These are phyloP conservation scores for Coemansia aciculifera DNA, from an alignment of 192 early-diverging fungal genomes.

Conservation along the genomic window DNA sequence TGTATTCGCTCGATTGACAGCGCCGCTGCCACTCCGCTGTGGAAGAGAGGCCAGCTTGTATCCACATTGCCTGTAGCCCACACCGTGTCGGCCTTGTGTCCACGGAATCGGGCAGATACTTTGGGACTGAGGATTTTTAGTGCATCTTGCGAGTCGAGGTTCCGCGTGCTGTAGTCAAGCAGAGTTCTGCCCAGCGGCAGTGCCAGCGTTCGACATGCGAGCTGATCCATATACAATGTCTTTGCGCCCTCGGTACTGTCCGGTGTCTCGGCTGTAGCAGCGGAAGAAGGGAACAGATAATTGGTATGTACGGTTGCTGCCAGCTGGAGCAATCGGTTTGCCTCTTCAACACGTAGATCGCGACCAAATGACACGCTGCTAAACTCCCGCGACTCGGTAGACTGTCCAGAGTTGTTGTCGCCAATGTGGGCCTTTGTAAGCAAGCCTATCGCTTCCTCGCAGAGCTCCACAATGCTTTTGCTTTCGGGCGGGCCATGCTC, in stretches of 20 bases:
- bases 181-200: constrained; percentile 68
- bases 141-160: constrained; percentile 57
- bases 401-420: not conserved
- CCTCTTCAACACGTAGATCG: constrained; percentile 46
- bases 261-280: not conserved
- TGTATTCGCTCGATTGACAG: constrained; percentile 64
- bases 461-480: constrained; percentile 20
- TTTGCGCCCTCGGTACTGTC: constrained; percentile 19
- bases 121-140: constrained; percentile 61
- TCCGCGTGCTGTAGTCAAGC: constrained; percentile 64
- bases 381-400: constrained; percentile 22
- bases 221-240: constrained; percentile 21
- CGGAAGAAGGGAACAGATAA: not conserved
- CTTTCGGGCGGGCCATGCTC: constrained; percentile 7
- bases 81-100: constrained; percentile 51
- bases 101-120: constrained; percentile 66
- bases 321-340: constrained; percentile 23
- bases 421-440: not conserved
- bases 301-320: constrained; percentile 5
- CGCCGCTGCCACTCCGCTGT: constrained; percentile 81
- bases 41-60: constrained; percentile 82
- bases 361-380: constrained; percentile 21
- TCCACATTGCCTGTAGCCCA: constrained; percentile 35
- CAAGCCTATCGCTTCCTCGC: constrained; percentile 17
- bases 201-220: constrained; percentile 60